These are phyloP conservation scores for Meredithiella fracta DNA, from an alignment of 2,329 filamentous ascomycete genomes.

Conservation along the genomic window DNA sequence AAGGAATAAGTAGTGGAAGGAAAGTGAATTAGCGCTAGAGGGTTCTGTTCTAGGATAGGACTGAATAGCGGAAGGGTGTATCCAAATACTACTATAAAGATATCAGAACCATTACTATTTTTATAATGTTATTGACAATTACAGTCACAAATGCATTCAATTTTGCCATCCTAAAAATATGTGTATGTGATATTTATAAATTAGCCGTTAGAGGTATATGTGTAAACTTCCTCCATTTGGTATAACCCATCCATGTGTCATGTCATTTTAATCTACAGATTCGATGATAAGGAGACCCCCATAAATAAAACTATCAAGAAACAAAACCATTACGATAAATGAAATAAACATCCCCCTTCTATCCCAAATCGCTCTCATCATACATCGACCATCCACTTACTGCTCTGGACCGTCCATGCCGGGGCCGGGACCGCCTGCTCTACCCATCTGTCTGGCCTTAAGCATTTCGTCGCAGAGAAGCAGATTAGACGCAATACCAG, in stretches of 20 bases:
- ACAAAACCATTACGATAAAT: slow-evolving; percentile 1
- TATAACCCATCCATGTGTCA: slow-evolving; percentile 12
- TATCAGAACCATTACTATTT: too few species aligned
- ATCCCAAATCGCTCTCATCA: slow-evolving; percentile 15
- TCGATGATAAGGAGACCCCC: slow-evolving; percentile 7
- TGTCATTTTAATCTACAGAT: slow-evolving; percentile 15
- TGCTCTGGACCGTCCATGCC: slow-evolving; percentile 46
- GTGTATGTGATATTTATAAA: slow-evolving; percentile 8
- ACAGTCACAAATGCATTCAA: too few species aligned
- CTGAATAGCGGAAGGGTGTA: too few species aligned
- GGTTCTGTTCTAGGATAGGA: neutral
- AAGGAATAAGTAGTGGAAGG: neutral
- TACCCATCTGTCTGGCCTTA: slow-evolving; percentile 90
- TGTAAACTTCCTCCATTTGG: neutral
- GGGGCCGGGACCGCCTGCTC: slow-evolving; percentile 43
- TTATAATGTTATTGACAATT: too few species aligned
- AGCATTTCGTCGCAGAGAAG: slow-evolving; percentile 92
- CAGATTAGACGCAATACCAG: slow-evolving; percentile 88
- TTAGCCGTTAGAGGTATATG: slow-evolving; percentile 5
- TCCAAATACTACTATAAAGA: too few species aligned
- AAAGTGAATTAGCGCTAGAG: neutral
- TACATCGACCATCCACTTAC: slow-evolving; percentile 22
- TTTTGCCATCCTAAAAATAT: neutral
- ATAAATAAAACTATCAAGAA: slow-evolving; percentile 5
- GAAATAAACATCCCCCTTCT: neutral